phyloP scores from a whole-genome alignment of 768 basidiomycete genomes.

The Termitomyces eurrhizus region DNA sequence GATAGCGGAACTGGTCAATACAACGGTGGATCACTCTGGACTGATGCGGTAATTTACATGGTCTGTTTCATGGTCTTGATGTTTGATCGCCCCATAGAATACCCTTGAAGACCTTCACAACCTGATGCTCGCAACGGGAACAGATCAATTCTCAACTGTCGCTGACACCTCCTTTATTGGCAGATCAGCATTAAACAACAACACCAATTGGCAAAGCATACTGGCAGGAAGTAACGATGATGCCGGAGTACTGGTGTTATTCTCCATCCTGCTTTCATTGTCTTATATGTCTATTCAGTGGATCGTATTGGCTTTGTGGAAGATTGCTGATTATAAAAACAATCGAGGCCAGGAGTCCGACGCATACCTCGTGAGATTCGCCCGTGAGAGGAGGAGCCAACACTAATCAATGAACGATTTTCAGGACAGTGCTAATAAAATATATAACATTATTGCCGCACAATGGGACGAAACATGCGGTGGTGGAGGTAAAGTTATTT shows the following conservation, averaged over 20 bases:
- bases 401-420: not conserved
- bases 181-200: constrained; percentile 32
- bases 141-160: constrained; percentile 34
- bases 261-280: not conserved
- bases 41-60: constrained; percentile 42
- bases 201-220: constrained; percentile 39
- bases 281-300: constrained; percentile 32
- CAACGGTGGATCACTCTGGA: constrained; percentile 51
- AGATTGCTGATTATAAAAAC: constrained; percentile 50
- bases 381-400: not conserved
- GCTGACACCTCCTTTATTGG: constrained; percentile 46
- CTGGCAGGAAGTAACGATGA: constrained; percentile 51
- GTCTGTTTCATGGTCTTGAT: not conserved
- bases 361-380: constrained; percentile 25
- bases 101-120: constrained; percentile 55
- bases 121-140: constrained; percentile 49
- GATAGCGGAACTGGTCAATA: constrained; percentile 35
- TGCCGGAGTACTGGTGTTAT: constrained; percentile 34
- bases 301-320: constrained; percentile 55
- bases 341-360: constrained; percentile 30
- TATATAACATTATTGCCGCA: constrained; percentile 49
- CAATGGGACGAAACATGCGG: constrained; percentile 50
- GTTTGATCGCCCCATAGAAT: constrained; percentile 31
- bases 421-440: constrained; percentile 41
- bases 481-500: constrained; percentile 39